Percentiles rank a stretch among this genome's conserved stretches.
Conservation (phyloP, 1,284 basidiomycete species). For the Puccinia coronata region DNA sequence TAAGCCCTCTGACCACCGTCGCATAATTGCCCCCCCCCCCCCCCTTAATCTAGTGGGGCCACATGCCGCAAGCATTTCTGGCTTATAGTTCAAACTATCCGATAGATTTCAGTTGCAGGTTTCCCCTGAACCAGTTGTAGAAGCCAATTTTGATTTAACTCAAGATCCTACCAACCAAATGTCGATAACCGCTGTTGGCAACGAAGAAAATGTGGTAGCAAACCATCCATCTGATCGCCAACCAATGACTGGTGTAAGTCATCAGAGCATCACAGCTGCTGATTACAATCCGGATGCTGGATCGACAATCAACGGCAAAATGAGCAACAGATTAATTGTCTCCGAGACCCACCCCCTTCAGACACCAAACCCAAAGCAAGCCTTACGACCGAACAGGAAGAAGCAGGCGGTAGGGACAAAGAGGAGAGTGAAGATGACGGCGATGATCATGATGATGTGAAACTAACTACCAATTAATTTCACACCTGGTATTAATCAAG, state of each 20-base stretch:
- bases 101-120: constrained; percentile 35
- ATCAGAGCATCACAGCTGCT: constrained; percentile 70
- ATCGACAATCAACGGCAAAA: constrained; percentile 73
- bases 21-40: no score
- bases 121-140: constrained; percentile 45
- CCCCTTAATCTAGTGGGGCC: neutral
- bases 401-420: constrained; percentile 66
- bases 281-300: constrained; percentile 85
- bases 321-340: constrained; percentile 50
- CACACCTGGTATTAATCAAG: constrained; percentile 50
- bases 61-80: neutral
- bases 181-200: neutral
- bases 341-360: constrained; percentile 59
- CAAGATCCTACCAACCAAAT: constrained; percentile 33
- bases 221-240: constrained; percentile 44
- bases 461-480: constrained; percentile 72
- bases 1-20: neutral
- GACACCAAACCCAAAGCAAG: constrained; percentile 59
- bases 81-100: neutral
- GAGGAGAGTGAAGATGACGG: constrained; percentile 65
- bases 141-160: constrained; percentile 49
- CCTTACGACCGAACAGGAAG: constrained; percentile 59
- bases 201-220: neutral
- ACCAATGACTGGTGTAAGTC: constrained; percentile 33
- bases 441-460: constrained; percentile 68